These are phyloP conservation scores for Leccinum solheimii DNA, from an alignment of 1,284 basidiomycete genomes.

Conservation along the genomic window DNA sequence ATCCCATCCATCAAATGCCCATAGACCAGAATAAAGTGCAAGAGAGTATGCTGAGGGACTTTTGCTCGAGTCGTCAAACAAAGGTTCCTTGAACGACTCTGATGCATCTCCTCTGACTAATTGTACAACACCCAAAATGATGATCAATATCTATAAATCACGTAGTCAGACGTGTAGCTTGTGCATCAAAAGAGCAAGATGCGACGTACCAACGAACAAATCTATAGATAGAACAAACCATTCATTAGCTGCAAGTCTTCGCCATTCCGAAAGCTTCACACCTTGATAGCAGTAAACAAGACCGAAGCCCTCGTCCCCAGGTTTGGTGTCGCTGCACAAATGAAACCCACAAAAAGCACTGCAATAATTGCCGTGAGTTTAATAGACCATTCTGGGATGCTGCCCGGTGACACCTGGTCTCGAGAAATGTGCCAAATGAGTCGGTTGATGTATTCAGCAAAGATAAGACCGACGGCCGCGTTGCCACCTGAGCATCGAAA, in stretches of 20 bases:
- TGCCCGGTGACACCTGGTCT: conserved; percentile 67
- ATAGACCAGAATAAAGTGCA: conserved; percentile 92
- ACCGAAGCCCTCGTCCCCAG: conserved; percentile 83
- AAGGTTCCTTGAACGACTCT: conserved; percentile 57
- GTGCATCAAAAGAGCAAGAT: neutral
- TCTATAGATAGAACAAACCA: conserved; percentile 35
- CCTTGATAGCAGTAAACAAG: conserved; percentile 86
- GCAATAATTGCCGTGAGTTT: conserved; percentile 83
- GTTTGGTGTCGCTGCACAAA: conserved; percentile 80
- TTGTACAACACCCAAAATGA: conserved; percentile 73
- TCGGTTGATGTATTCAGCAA: conserved; percentile 86
- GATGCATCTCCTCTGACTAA: conserved; percentile 68
- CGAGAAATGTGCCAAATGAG: conserved; percentile 68
- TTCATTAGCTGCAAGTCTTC: conserved; percentile 8
- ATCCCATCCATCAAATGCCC: conserved; percentile 97
- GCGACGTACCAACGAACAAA: conserved; percentile 54
- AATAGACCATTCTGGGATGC: conserved; percentile 90
- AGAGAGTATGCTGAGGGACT: conserved; percentile 88
- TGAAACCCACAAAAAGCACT: conserved; percentile 66
- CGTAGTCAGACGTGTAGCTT: neutral
- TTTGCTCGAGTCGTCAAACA: conserved; percentile 76
- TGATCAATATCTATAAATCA: conserved; percentile 60
- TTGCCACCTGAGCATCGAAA: conserved; percentile 50
- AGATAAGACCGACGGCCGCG: conserved; percentile 72
- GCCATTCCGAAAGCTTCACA: conserved; percentile 32